phyloP scores from a whole-genome alignment of 1,139 yeast genomes.

The Protomyces gravidus region DNA sequence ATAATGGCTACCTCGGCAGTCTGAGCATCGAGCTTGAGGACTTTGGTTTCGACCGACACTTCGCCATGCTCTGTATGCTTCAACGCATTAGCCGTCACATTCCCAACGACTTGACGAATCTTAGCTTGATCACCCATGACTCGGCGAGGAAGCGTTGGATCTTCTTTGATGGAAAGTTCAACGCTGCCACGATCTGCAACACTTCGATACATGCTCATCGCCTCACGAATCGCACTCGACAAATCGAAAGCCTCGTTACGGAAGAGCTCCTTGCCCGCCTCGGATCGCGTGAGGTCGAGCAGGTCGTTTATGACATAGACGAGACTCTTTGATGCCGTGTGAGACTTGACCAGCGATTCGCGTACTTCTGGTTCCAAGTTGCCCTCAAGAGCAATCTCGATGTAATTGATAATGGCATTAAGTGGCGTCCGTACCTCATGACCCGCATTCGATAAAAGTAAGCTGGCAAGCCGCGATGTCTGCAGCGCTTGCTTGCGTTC shows the following conservation, averaged over 20 bases:
- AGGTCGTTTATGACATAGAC: conserved; percentile 29
- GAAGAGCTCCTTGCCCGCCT: conserved; percentile 22
- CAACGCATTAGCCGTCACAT: conserved; percentile 82
- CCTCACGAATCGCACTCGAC: conserved; percentile 15
- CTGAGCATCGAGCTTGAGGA: background rate
- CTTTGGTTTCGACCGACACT: conserved; percentile 10
- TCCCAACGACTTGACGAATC: conserved; percentile 75
- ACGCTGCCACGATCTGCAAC: conserved; percentile 15
- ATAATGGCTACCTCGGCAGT: conserved; percentile 58
- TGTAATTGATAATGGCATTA: conserved; percentile 64
- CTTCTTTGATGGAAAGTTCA: conserved; percentile 7
- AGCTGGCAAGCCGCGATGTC: conserved; percentile 19
- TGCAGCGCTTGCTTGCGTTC: conserved; percentile 21
- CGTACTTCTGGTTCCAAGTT: conserved; percentile 7
- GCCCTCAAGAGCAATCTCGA: conserved; percentile 26
- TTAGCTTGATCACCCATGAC: conserved; percentile 83
- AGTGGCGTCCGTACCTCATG: conserved; percentile 90
- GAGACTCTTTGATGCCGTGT: conserved; percentile 24
- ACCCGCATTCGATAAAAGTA: conserved; percentile 80
- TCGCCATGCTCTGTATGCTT: conserved; percentile 76
- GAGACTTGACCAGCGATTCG: conserved; percentile 17
- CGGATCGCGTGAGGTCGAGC: conserved; percentile 25
- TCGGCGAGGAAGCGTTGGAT: conserved; percentile 61
- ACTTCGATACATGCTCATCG: conserved; percentile 19
- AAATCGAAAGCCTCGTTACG: conserved; percentile 23